Percentiles rank a stretch among this genome's conserved stretches.
Evolutionary conservation across 345 rosid species (phyloP).

Genomic region (Euphorbia lathyris): DNA sequence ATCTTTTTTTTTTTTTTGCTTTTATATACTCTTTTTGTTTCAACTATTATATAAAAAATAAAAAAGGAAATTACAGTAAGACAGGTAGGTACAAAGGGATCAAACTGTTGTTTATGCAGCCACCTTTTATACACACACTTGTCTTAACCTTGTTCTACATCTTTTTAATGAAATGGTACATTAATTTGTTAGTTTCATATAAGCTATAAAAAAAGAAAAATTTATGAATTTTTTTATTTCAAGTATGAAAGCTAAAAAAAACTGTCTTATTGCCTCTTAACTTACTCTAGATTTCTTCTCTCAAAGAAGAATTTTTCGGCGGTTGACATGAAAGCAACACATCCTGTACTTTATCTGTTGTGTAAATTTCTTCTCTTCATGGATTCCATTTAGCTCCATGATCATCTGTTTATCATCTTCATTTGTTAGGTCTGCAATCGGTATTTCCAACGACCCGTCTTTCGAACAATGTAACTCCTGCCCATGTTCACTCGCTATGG

Average conservation of each 20-base stretch:
- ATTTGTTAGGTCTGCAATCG: constrained; percentile 6
- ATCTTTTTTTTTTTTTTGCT: no score
- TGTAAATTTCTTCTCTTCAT: constrained; percentile 19
- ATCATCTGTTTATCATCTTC: constrained; percentile 9
- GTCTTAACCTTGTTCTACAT: no score
- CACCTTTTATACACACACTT: no score
- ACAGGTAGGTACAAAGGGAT: no score
- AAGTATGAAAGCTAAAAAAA: neutral
- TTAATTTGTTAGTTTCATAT: neutral
- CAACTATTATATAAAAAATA: no score
- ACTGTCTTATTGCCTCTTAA: neutral
- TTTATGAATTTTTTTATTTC: neutral
- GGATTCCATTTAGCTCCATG: constrained; percentile 10
- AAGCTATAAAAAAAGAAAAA: neutral
- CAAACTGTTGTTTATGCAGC: no score
- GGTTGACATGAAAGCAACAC: constrained; percentile 39
- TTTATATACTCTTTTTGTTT: no score
- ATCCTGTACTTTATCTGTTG: constrained; percentile 16
- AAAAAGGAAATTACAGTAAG: no score
- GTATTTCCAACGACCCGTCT: constrained; percentile 2
- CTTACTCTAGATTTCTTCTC: neutral
- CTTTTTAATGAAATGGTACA: neutral
- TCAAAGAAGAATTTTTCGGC: neutral
- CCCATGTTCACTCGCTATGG: constrained; percentile 15
- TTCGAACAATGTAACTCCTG: constrained; percentile 19